These are phyloP conservation scores for Solanum tarijense DNA, from an alignment of 257 asterid species.

Conservation along the genomic window DNA sequence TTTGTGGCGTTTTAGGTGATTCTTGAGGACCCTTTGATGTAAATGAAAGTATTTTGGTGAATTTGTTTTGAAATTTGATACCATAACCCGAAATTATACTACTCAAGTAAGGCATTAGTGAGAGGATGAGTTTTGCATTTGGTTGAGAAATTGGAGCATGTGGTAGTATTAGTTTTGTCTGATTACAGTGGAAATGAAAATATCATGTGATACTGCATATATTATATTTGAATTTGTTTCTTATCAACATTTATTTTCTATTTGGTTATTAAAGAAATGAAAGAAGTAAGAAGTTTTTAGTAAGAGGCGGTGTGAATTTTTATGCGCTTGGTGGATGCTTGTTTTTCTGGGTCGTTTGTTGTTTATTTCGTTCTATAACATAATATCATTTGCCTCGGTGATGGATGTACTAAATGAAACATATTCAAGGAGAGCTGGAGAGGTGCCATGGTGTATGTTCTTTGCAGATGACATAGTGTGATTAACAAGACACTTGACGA, in stretches of 20 bases:
- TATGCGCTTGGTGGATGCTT: background rate
- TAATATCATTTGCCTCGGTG: background rate
- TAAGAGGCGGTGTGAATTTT: background rate
- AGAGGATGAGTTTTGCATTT: background rate
- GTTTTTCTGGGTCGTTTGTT: background rate
- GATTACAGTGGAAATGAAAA: background rate
- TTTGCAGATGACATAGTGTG: background rate
- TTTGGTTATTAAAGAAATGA: background rate
- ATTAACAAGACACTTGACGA: background rate
- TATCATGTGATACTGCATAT: background rate
- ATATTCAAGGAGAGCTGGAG: background rate
- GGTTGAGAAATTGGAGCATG: background rate
- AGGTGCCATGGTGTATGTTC: background rate
- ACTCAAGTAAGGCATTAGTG: background rate
- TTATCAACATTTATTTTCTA: background rate
- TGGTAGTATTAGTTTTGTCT: background rate
- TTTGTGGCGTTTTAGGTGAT: background rate
- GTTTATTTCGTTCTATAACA: background rate
- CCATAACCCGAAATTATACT: background rate
- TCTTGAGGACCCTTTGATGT: background rate
- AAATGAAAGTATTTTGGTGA: background rate
- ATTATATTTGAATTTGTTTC: background rate
- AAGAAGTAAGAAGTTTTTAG: background rate
- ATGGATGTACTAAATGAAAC: background rate
- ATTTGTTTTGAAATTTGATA: background rate